Evolutionary conservation across 2,329 filamentous ascomycete genomes (phyloP).

Genomic region (Pleurostoma richardsiae): DNA sequence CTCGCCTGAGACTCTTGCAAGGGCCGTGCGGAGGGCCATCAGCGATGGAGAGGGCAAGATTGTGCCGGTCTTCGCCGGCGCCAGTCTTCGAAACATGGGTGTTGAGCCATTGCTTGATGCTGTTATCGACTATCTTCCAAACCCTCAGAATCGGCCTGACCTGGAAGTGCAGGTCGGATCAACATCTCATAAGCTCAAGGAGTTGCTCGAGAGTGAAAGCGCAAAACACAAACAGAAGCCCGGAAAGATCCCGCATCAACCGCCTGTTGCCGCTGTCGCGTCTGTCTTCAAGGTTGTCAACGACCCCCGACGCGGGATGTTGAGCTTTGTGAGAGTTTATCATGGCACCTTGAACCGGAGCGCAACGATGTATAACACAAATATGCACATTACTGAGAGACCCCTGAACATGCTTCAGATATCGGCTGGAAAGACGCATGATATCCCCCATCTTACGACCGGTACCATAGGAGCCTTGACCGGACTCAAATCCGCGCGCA

Average conservation of each 20-base stretch:
- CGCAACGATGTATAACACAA: constrained; percentile 79
- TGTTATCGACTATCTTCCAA: constrained; percentile 81
- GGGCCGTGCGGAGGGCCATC: constrained; percentile 70
- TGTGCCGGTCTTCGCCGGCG: constrained; percentile 84
- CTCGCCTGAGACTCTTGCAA: constrained; percentile 59
- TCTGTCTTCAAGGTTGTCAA: constrained; percentile 94
- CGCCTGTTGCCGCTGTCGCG: constrained; percentile 40
- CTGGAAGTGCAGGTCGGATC: constrained; percentile 67
- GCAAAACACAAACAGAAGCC: constrained; percentile 25
- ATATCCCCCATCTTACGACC: constrained; percentile 72
- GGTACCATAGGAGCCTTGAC: constrained; percentile 94
- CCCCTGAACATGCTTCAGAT: constrained; percentile 81
- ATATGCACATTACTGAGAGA: constrained; percentile 71
- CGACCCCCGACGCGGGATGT: constrained; percentile 76
- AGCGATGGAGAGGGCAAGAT: constrained; percentile 63
- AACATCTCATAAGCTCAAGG: constrained; percentile 39
- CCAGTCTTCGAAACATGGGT: constrained; percentile 90
- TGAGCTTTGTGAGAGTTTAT: constrained; percentile 91
- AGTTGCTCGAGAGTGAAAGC: constrained; percentile 28
- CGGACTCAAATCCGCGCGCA: constrained; percentile 85
- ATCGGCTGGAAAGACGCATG: constrained; percentile 81
- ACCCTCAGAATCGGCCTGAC: constrained; percentile 73
- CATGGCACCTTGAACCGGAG: constrained; percentile 74
- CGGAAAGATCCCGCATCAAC: constrained; percentile 18
- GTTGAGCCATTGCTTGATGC: constrained; percentile 89